These are phyloP conservation scores for Paraleonurus japonicus DNA, from an alignment of 257 asterid genomes.

Conservation along the genomic window DNA sequence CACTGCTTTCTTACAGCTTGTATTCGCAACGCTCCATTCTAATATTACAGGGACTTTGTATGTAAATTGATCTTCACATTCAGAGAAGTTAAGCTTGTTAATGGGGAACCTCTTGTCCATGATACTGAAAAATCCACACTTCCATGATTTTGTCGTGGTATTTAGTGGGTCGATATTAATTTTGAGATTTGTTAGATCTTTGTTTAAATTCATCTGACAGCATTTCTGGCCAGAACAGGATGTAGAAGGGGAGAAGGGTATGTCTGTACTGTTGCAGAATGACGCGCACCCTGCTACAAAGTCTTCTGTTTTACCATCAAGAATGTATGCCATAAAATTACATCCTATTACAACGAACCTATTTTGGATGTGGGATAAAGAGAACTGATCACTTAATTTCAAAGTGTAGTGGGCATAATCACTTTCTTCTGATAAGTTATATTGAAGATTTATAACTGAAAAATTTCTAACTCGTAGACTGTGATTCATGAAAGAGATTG, in stretches of 20 bases:
- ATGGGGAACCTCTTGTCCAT: background rate
- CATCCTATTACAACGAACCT: constrained; percentile 33
- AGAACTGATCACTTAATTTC: background rate
- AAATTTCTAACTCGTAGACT: background rate
- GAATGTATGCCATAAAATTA: constrained; percentile 29
- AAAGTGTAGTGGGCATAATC: background rate
- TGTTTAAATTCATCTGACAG: background rate
- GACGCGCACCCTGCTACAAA: constrained; percentile 28
- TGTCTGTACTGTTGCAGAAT: constrained; percentile 10
- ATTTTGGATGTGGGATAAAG: constrained; percentile 20
- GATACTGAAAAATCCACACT: background rate
- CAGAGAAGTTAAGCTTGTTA: background rate
- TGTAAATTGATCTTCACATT: background rate
- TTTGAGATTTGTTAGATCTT: background rate
- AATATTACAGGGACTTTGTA: background rate
- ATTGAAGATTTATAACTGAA: background rate
- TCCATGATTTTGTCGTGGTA: background rate
- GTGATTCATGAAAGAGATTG: constrained; percentile 24
- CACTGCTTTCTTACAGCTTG: background rate
- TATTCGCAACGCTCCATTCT: background rate
- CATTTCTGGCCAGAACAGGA: background rate
- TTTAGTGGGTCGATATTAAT: background rate
- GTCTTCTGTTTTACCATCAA: constrained; percentile 10
- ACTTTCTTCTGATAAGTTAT: constrained; percentile 20
- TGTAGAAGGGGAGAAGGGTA: background rate